Conservation (phyloP, 257 asterid species). For the Plantago ovata region DNA sequence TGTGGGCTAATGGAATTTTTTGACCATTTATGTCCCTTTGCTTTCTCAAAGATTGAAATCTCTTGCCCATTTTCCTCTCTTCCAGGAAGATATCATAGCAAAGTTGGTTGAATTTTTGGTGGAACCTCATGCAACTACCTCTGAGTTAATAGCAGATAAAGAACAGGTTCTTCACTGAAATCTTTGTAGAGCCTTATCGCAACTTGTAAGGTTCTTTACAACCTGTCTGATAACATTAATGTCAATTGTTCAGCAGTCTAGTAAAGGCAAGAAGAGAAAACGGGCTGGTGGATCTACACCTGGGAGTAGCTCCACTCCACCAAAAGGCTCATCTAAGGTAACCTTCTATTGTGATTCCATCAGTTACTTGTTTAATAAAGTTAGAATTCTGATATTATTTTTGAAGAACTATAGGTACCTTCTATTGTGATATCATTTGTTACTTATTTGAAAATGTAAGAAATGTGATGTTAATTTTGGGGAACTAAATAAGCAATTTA, state of each 20-base stretch:
- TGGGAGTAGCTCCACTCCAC: slow-evolving; percentile 43
- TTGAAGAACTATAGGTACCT: neutral
- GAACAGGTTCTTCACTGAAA: slow-evolving; percentile 54
- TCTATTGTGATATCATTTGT: neutral
- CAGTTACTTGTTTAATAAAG: no score
- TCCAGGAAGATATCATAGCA: slow-evolving; percentile 78
- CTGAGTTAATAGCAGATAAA: slow-evolving; percentile 70
- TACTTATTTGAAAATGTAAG: no score
- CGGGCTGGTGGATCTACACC: slow-evolving; percentile 52
- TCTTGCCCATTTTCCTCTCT: slow-evolving; percentile 11
- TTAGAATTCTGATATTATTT: no score
- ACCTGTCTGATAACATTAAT: slow-evolving; percentile 20
- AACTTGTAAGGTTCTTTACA: neutral
- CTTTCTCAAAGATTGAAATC: slow-evolving; percentile 2
- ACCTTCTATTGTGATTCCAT: slow-evolving; percentile 11
- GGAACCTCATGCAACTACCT: slow-evolving; percentile 77
- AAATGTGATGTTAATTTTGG: no score
- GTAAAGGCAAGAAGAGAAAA: slow-evolving; percentile 76
- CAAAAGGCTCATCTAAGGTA: slow-evolving; percentile 72
- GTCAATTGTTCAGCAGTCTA: slow-evolving; percentile 32
- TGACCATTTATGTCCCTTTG: neutral
- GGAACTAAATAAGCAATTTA: no score
- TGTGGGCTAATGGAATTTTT: no score
- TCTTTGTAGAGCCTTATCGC: slow-evolving; percentile 3
- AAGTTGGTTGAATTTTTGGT: slow-evolving; percentile 78